Evolutionary conservation across 2,329 filamentous ascomycete species (phyloP).

Genomic region (Colletotrichum sp.): DNA sequence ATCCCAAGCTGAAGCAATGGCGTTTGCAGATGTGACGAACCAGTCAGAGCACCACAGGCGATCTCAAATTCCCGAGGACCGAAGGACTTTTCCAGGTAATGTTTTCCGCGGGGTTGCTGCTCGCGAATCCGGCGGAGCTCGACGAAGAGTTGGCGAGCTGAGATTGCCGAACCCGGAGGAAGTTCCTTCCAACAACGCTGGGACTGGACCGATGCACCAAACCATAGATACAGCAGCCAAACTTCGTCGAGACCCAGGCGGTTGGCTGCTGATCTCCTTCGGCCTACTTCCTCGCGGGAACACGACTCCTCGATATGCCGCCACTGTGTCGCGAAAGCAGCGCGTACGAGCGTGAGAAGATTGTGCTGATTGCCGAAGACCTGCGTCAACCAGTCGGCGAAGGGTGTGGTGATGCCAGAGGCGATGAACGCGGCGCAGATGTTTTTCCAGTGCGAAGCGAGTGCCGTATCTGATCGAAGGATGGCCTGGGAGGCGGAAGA

Average conservation of each 20-base stretch:
- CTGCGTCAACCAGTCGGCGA: neutral
- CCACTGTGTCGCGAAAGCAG: neutral
- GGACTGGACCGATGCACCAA: neutral
- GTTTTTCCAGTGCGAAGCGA: neutral
- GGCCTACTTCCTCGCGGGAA: neutral
- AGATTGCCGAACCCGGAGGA: neutral
- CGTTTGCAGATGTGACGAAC: neutral
- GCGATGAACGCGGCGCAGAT: neutral
- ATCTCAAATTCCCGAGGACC: neutral
- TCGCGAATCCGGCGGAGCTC: neutral
- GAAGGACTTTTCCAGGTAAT: neutral
- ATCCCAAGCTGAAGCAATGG: neutral
- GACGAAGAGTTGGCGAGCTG: neutral
- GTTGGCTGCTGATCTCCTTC: neutral
- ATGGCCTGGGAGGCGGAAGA: neutral
- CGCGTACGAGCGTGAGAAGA: neutral
- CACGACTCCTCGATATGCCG: neutral
- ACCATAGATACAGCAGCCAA: neutral
- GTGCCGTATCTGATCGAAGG: neutral
- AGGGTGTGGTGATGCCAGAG: neutral
- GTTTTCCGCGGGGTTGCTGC: neutral
- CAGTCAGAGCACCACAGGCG: neutral
- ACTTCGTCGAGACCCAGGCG: neutral
- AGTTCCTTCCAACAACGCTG: neutral
- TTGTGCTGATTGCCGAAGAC: neutral